Evolutionary conservation across 1,139 yeast species (phyloP), one percentile per base, ranked within the genome.

Genomic region (Hemisphaericaspora xylanilytica): DNA sequence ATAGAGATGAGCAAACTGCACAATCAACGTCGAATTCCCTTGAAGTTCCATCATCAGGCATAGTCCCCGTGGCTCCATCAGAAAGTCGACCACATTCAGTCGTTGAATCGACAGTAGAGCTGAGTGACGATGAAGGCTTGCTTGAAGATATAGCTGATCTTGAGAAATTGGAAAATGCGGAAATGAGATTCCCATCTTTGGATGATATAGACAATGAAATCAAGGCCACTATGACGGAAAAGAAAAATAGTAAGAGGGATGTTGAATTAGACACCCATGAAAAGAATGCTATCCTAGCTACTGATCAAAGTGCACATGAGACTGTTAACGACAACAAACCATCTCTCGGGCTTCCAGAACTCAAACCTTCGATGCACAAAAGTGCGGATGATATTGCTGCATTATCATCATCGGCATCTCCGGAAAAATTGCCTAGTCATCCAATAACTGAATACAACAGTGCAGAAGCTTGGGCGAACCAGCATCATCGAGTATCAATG

Each of bases 101-200:
- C 26, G 15, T 3, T 28, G 31, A 18, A 32, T 29, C 35, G 5
- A 27, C 29, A 9, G 13, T 32, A 12, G 36, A 25, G 11, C 30
- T 22, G 32, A 33, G 32, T 25, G 36, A 26, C 24, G 17, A 25
- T 7, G 37, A 35, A 14, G 33, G 24, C 7, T 26, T 17, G 12
- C 29, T 36, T n/a, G 42, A 33, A 20, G 53, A 49, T 13, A 56
- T 59, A 22, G 55, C 49, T 11, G 71, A 66, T 24, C 43, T 65
- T 12, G 70, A 57, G 9, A 58, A 65, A 34, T 51, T 71, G 37
- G 75, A 70, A 29, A 61, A 70, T 42, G 69, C 64, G 1, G 75
- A 70, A 45, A 70, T 65, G 41, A 55, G 75, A 32, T 72, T 60
- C 40, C 77, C 77, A 3, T 67, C 74, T 3, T 55, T 71, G 14